These are phyloP conservation scores for Eutrema salsugineum DNA, from an alignment of 441 rosid genomes.

Conservation along the genomic window DNA sequence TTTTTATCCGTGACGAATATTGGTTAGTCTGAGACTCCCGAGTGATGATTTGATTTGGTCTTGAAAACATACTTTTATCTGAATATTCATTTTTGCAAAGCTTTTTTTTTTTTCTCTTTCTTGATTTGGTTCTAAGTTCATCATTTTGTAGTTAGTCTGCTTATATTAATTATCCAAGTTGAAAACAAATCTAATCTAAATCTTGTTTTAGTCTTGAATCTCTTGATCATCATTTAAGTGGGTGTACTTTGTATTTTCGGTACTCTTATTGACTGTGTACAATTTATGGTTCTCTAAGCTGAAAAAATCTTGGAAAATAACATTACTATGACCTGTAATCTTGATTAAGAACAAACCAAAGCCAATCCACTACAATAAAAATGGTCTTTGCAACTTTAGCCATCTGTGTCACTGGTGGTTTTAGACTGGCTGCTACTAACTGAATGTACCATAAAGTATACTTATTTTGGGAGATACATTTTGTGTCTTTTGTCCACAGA, in stretches of 20 bases:
- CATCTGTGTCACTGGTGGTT: not conserved
- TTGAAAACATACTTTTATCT: slow-evolving; percentile 11
- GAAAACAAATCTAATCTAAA: not conserved
- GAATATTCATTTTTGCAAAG: slow-evolving; percentile 19
- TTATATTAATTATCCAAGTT: slow-evolving; percentile 7
- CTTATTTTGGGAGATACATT: not conserved
- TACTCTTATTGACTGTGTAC: not conserved
- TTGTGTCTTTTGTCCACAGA: slow-evolving; percentile 43
- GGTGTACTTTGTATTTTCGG: not conserved
- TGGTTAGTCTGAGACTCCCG: not conserved
- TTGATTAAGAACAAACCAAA: not conserved
- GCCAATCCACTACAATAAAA: not conserved
- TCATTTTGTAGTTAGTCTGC: not conserved
- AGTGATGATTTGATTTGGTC: slow-evolving; percentile 21
- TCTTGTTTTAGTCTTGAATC: slow-evolving; percentile 1
- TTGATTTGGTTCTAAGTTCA: not conserved
- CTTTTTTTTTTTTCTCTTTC: not conserved
- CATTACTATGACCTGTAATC: not conserved
- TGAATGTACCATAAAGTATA: not conserved
- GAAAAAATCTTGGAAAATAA: not conserved
- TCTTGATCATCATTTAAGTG: slow-evolving; percentile 9
- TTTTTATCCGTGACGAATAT: not conserved
- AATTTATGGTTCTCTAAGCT: not conserved
- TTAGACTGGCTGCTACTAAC: not conserved
- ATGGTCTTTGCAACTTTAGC: not conserved